phyloP scores from a whole-genome alignment of 2,329 filamentous ascomycete genomes.

The Coniochaeta hoffmannii region DNA sequence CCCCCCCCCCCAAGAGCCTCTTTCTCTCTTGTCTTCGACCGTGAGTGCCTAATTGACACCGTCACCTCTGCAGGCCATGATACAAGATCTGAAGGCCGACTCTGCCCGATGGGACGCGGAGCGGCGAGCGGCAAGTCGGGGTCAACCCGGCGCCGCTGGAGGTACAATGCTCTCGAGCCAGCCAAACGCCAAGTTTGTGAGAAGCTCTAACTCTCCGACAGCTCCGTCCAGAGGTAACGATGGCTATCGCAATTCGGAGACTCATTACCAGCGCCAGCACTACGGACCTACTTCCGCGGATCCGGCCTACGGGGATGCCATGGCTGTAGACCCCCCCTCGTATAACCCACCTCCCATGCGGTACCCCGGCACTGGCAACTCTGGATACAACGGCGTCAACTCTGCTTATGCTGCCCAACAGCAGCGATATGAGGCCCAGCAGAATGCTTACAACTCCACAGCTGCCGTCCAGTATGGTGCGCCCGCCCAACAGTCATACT shows the following conservation, averaged over 20 bases:
- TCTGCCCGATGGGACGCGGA: conserved; percentile 56
- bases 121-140: conserved; percentile 46
- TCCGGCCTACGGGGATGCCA: conserved; percentile 4
- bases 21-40: no score
- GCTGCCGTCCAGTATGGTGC: not conserved
- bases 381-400: conserved; percentile 5
- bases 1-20: no score
- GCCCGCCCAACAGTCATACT: not conserved
- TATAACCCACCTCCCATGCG: not conserved
- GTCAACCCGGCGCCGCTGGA: conserved; percentile 32
- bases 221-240: conserved; percentile 29
- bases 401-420: not conserved
- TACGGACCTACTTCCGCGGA: conserved; percentile 4
- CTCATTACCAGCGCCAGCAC: conserved; percentile 11
- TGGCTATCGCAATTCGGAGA: conserved; percentile 19
- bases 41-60: no score
- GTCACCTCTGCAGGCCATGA: conserved; percentile 52
- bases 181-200: conserved; percentile 37
- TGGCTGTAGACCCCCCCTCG: conserved; percentile 3
- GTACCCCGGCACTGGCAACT: conserved; percentile 6
- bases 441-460: not conserved
- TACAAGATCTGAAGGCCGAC: conserved; percentile 54
- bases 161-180: conserved; percentile 50
- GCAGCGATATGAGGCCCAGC: conserved; percentile 2
- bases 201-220: conserved; percentile 53